Evolutionary conservation across 148 eudicot species (phyloP).

Genomic region (Chenopodium quinoa): DNA sequence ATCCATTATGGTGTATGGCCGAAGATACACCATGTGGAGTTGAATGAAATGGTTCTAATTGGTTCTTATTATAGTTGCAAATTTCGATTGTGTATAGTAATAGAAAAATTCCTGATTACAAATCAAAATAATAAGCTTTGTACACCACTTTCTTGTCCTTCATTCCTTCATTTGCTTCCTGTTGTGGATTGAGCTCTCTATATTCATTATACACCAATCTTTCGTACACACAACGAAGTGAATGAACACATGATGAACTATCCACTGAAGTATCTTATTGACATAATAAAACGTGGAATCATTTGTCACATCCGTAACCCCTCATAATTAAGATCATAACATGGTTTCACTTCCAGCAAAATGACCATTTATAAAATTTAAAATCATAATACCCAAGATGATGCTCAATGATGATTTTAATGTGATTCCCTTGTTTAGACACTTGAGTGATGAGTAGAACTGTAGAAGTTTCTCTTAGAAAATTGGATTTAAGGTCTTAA

Average conservation of each 20-base stretch:
- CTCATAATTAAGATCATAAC: not conserved
- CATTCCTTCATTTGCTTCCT: not conserved
- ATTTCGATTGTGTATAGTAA: not conserved
- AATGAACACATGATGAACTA: not conserved
- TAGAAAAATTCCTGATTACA: not conserved
- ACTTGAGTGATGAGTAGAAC: too few relatives aligned
- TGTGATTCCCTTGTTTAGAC: too few relatives aligned
- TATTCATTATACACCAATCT: not conserved
- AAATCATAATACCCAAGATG: too few relatives aligned
- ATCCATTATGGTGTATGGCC: not conserved
- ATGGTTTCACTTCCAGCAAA: not conserved
- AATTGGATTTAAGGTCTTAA: too few relatives aligned
- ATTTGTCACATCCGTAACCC: not conserved
- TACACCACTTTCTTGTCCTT: not conserved
- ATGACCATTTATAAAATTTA: not conserved
- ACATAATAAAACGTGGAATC: not conserved
- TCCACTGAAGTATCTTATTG: not conserved
- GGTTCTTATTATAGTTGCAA: not conserved
- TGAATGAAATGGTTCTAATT: too few relatives aligned
- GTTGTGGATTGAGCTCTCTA: not conserved
- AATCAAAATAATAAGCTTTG: too few relatives aligned
- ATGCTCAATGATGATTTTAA: too few relatives aligned
- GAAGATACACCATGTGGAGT: not conserved
- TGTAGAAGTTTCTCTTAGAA: too few relatives aligned
- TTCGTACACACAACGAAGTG: not conserved